Evolutionary conservation across 805 yeast genomes (phyloP).

Genomic region (Clavispora santaluciae): DNA sequence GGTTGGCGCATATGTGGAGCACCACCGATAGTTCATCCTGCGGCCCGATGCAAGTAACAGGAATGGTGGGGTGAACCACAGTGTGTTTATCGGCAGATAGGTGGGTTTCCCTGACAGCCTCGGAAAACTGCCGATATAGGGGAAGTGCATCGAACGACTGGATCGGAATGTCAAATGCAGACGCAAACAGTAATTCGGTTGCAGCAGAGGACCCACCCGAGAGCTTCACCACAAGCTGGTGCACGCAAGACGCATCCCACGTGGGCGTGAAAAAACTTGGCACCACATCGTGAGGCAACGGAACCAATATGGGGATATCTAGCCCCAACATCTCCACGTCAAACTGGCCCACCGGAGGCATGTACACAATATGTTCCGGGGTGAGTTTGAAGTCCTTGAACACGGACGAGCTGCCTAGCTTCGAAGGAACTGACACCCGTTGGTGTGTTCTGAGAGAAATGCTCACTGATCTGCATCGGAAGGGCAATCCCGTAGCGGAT

Average conservation of each 20-base stretch:
- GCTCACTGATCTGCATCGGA: constrained; percentile 44
- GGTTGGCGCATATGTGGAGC: constrained; percentile 39
- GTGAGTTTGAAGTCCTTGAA: constrained; percentile 30
- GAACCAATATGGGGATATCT: constrained; percentile 57
- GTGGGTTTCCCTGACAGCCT: constrained; percentile 41
- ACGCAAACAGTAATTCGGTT: constrained; percentile 27
- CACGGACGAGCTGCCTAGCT: constrained; percentile 33
- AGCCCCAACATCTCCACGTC: constrained; percentile 44
- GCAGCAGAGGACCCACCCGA: constrained; percentile 26
- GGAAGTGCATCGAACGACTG: constrained; percentile 57
- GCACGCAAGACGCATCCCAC: constrained; percentile 47
- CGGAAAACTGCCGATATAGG: constrained; percentile 49
- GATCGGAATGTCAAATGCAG: constrained; percentile 47
- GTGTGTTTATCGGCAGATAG: constrained; percentile 47
- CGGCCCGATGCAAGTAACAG: constrained; percentile 56
- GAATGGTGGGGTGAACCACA: constrained; percentile 41
- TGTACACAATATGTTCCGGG: constrained; percentile 31
- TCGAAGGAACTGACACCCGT: constrained; percentile 37
- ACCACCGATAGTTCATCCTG: constrained; percentile 42
- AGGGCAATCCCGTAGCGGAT: constrained; percentile 44
- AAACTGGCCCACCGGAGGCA: constrained; percentile 37
- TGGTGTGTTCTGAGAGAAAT: constrained; percentile 48
- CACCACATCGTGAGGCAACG: constrained; percentile 48
- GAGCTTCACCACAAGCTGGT: constrained; percentile 39
- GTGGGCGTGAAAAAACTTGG: constrained; percentile 47